Evolutionary conservation across 164 flowering plant genomes (phyloP).

Genomic region (Tinospora cordifolia): DNA sequence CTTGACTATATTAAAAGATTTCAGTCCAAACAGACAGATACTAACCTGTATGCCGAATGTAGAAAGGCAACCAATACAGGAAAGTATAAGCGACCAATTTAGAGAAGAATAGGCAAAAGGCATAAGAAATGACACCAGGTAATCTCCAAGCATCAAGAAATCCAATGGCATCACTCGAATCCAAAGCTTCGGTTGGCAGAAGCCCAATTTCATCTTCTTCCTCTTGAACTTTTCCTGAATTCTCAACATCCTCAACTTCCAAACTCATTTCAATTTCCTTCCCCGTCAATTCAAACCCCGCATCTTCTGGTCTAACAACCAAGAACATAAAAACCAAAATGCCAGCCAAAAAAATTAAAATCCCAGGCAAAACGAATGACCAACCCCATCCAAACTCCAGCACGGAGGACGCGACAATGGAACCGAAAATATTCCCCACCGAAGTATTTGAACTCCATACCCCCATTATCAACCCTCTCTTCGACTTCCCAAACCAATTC

Average conservation of each 20-base stretch:
- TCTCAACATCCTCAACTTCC: conserved; percentile 19
- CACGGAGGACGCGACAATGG: conserved; percentile 65
- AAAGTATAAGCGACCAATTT: conserved; percentile 98
- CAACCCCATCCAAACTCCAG: conserved; percentile 98
- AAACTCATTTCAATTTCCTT: conserved; percentile 50
- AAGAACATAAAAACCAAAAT: conserved; percentile 55
- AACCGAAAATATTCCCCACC: conserved; percentile 80
- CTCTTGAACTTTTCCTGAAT: conserved; percentile 19
- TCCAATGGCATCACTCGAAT: conserved; percentile 55
- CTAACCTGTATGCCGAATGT: conserved; percentile 88
- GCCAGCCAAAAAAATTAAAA: conserved; percentile 46
- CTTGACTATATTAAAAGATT: neutral
- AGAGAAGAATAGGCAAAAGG: conserved; percentile 89
- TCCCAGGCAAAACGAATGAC: conserved; percentile 82
- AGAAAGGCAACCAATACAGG: conserved; percentile 93
- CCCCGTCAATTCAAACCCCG: conserved; percentile 42
- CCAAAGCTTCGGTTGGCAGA: conserved; percentile 23
- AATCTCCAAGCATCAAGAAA: conserved; percentile 91
- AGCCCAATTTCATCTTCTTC: conserved; percentile 48
- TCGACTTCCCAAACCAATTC: conserved; percentile 86
- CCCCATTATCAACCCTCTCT: conserved; percentile 94
- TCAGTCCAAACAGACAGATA: too few relatives aligned
- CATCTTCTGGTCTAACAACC: conserved; percentile 58
- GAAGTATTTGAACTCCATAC: conserved; percentile 88
- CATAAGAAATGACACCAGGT: conserved; percentile 86